These are phyloP conservation scores for Pisolithus sp. DNA, from an alignment of 768 basidiomycete genomes.

Conservation along the genomic window DNA sequence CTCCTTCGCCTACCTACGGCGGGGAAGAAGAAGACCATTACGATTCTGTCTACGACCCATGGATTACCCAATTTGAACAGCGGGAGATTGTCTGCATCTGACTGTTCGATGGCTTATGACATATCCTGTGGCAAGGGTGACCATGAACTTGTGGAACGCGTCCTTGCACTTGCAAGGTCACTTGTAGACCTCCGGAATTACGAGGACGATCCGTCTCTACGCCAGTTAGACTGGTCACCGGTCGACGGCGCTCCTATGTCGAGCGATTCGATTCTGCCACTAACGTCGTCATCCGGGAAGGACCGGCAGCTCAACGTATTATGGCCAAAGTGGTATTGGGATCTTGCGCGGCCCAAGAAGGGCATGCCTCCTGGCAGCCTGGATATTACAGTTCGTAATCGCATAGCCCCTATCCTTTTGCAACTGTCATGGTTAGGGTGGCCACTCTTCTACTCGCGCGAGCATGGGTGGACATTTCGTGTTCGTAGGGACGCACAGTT, in stretches of 20 bases:
- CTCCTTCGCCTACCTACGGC: slow-evolving; percentile 39
- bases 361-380: slow-evolving; percentile 61
- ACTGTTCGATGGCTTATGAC: slow-evolving; percentile 39
- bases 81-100: slow-evolving; percentile 35
- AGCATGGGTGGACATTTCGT: slow-evolving; percentile 90
- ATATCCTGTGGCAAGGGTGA: slow-evolving; percentile 41
- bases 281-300: slow-evolving; percentile 13
- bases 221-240: slow-evolving; percentile 59
- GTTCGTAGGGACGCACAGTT: slow-evolving; percentile 48
- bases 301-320: slow-evolving; percentile 38
- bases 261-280: slow-evolving; percentile 2
- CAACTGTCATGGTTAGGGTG: slow-evolving; percentile 82
- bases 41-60: slow-evolving; percentile 42
- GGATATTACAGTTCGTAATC: slow-evolving; percentile 80
- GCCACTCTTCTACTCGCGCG: slow-evolving; percentile 78
- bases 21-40: slow-evolving; percentile 35
- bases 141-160: slow-evolving; percentile 24
- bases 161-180: slow-evolving; percentile 38
- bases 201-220: slow-evolving; percentile 47
- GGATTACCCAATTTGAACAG: slow-evolving; percentile 39
- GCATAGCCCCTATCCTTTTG: slow-evolving; percentile 78
- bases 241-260: slow-evolving; percentile 11
- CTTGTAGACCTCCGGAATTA: slow-evolving; percentile 20
- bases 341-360: slow-evolving; percentile 70
- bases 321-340: slow-evolving; percentile 99